A percentile compares a stretch with the other conserved stretches of the same genome.
Conservation (phyloP, 768 basidiomycete genomes). For the Lactifluus echinatus region DNA sequence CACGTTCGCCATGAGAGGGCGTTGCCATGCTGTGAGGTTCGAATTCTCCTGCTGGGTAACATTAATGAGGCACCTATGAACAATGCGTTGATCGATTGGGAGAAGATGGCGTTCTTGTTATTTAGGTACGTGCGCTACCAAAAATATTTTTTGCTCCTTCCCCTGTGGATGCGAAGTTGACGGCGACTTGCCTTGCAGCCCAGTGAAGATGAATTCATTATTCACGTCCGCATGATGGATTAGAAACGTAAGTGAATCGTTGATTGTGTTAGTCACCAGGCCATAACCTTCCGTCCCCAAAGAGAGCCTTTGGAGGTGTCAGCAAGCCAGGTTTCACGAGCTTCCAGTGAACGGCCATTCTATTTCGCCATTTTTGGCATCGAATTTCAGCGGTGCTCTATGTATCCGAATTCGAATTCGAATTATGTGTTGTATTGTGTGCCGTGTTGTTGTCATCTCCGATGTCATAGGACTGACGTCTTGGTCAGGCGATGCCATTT, state of each 20-base stretch:
- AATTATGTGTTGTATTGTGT: too few relatives aligned
- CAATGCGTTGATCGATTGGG: constrained; percentile 11
- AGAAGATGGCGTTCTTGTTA: neutral
- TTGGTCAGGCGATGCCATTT: too few relatives aligned
- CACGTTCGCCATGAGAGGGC: too few relatives aligned
- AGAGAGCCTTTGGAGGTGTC: too few relatives aligned
- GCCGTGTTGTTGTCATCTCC: neutral
- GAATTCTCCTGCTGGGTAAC: too few relatives aligned
- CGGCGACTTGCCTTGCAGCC: neutral
- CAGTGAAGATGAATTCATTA: neutral
- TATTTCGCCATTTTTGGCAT: neutral
- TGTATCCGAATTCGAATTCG: too few relatives aligned
- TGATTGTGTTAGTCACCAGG: neutral
- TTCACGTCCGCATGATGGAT: neutral
- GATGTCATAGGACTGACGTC: too few relatives aligned
- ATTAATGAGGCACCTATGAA: too few relatives aligned
- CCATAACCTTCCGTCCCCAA: too few relatives aligned
- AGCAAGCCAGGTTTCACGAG: neutral
- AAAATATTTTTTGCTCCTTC: neutral
- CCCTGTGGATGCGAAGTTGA: neutral
- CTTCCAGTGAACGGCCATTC: neutral
- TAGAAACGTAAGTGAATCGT: neutral
- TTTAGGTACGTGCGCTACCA: neutral
- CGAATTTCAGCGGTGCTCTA: neutral
- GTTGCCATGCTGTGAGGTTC: too few relatives aligned